phyloP scores from a whole-genome alignment of 1,284 basidiomycete species.

The Ustilago tritici region DNA sequence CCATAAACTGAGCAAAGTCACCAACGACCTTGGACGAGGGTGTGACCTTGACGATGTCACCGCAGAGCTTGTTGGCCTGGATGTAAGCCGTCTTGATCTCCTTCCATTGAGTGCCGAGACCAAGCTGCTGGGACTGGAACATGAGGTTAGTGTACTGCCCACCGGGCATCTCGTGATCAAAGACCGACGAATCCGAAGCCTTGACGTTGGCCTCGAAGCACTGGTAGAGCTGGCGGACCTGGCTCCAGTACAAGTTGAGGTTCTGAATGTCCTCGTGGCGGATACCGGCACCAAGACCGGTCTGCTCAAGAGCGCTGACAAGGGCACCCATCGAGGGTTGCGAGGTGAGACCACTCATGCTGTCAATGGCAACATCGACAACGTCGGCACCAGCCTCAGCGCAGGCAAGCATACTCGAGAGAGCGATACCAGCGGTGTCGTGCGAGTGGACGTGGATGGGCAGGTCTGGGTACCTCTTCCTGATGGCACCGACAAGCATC shows the following conservation, averaged over 20 bases:
- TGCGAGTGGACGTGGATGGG: constrained; percentile 99
- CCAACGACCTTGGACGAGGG: constrained; percentile 99
- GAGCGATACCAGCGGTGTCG: constrained; percentile 98
- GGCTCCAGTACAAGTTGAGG: constrained; percentile 97
- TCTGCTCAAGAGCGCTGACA: constrained; percentile 94
- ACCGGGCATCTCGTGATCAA: constrained; percentile 99
- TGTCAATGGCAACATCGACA: constrained; percentile 96
- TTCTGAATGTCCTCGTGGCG: constrained; percentile 97
- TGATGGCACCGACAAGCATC: constrained; percentile 91
- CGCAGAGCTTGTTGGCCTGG: constrained; percentile 77
- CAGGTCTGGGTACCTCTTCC: constrained; percentile 94
- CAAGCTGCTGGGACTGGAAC: constrained; percentile 99
- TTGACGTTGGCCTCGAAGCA: constrained; percentile 99
- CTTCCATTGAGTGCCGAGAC: constrained; percentile 96
- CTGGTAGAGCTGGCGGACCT: constrained; percentile 92
- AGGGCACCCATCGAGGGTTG: constrained; percentile 99
- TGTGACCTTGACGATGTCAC: constrained; percentile 99
- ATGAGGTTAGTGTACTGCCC: constrained; percentile 75
- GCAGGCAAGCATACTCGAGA: constrained; percentile 94
- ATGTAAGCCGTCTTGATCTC: constrained; percentile 99
- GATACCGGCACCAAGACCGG: constrained; percentile 92
- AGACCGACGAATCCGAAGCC: constrained; percentile 86
- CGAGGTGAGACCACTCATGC: constrained; percentile 96
- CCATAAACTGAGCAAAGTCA: constrained; percentile 97
- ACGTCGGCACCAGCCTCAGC: constrained; percentile 97